Evolutionary conservation across 371 early-diverging fungal genomes (phyloP).

Genomic region (Mucor plumbeus): DNA sequence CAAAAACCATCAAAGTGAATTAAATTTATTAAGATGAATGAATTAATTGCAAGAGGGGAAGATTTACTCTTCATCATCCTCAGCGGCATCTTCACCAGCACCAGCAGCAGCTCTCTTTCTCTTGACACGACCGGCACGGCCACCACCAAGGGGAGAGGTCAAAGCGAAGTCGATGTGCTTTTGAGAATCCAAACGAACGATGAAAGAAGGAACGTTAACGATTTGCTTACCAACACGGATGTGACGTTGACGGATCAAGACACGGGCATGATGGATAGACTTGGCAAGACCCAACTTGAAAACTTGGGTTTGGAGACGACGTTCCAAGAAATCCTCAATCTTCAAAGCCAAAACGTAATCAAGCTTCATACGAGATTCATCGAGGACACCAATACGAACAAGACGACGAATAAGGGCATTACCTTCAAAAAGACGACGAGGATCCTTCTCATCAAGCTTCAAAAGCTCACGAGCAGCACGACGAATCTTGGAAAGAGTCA

Average conservation of each 20-base stretch:
- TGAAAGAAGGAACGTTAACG: slow-evolving; percentile 95
- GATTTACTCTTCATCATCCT: slow-evolving; percentile 71
- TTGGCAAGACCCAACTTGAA: slow-evolving; percentile 99
- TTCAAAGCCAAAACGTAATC: slow-evolving; percentile 99
- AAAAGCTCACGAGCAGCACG: slow-evolving; percentile 99
- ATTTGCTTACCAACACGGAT: slow-evolving; percentile 99
- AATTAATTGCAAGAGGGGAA: background rate
- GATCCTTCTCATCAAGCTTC: slow-evolving; percentile 97
- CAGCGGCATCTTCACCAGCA: slow-evolving; percentile 70
- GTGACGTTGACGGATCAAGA: slow-evolving; percentile 98
- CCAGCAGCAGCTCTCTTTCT: slow-evolving; percentile 84
- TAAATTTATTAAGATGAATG: background rate
- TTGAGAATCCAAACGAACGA: slow-evolving; percentile 93
- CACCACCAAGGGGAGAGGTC: slow-evolving; percentile 98
- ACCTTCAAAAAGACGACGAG: slow-evolving; percentile 99
- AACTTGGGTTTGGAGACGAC: slow-evolving; percentile 99
- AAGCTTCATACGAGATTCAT: slow-evolving; percentile 96
- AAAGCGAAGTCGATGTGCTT: slow-evolving; percentile 99
- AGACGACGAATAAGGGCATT: slow-evolving; percentile 98
- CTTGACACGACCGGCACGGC: slow-evolving; percentile 98
- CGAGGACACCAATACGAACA: slow-evolving; percentile 98
- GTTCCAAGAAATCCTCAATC: slow-evolving; percentile 99
- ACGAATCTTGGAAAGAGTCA: slow-evolving; percentile 98
- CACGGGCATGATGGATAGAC: slow-evolving; percentile 99
- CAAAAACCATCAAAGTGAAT: background rate